Evolutionary conservation across 2,329 filamentous ascomycete genomes (phyloP).

Genomic region (Colletotrichum zoysiae): DNA sequence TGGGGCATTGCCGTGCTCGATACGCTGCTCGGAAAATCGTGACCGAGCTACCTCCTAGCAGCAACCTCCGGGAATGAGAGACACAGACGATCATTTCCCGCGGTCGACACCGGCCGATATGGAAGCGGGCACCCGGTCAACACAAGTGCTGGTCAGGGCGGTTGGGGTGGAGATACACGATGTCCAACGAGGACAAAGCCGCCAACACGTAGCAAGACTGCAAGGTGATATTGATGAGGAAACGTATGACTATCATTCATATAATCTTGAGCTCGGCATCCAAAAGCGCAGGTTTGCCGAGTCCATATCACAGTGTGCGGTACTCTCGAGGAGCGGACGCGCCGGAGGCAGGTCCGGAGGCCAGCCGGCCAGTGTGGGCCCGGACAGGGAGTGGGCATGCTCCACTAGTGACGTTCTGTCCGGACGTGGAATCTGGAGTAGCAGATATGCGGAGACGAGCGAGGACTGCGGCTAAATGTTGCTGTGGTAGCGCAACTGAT

Average conservation of each 20-base stretch:
- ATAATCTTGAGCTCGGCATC: not conserved
- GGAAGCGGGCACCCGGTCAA: not conserved
- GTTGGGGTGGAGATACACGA: not conserved
- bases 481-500: not conserved
- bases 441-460: not conserved
- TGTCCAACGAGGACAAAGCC: not conserved
- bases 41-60: not conserved
- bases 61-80: not conserved
- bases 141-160: not conserved
- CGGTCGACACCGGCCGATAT: not conserved
- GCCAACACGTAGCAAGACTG: not conserved
- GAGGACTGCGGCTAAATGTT: not conserved
- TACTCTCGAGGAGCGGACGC: not conserved
- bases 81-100: not conserved
- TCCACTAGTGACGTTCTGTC: conserved; percentile 1
- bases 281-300: not conserved
- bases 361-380: conserved; percentile 24
- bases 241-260: not conserved
- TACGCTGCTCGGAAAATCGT: not conserved
- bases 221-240: not conserved
- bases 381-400: not conserved
- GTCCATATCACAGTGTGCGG: not conserved
- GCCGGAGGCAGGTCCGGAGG: conserved; percentile 29
- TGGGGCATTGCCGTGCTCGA: not conserved
- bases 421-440: not conserved